Conservation (phyloP, 2,329 filamentous ascomycete species). For the Fusarium subglutinans region DNA sequence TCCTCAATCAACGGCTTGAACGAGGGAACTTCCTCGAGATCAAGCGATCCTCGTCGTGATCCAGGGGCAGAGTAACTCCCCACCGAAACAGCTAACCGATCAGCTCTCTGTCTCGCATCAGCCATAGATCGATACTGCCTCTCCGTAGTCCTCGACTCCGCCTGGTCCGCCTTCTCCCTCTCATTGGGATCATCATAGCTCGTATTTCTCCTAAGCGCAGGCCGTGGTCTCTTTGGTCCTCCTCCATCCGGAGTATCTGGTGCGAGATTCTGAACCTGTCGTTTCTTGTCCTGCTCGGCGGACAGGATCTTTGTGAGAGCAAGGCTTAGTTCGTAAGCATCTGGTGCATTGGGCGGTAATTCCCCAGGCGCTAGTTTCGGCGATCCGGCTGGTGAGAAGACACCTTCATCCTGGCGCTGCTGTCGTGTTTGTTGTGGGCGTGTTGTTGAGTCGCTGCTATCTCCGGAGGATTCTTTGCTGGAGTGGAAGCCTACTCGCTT, state of each 20-base stretch:
- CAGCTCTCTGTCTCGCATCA: constrained; percentile 52
- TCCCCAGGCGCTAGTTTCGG: constrained; percentile 38
- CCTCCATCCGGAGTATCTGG: constrained; percentile 29
- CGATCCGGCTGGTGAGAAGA: constrained; percentile 42
- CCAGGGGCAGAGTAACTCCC: constrained; percentile 51
- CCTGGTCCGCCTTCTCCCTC: constrained; percentile 51
- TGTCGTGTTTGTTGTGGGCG: constrained; percentile 2
- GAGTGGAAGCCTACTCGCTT: constrained; percentile 53
- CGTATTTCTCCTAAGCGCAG: constrained; percentile 54
- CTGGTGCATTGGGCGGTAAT: constrained; percentile 48
- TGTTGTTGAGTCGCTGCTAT: constrained; percentile 1
- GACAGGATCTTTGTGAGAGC: constrained; percentile 53
- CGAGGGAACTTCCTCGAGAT: constrained; percentile 40
- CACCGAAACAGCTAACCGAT: constrained; percentile 52
- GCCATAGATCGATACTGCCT: constrained; percentile 53
- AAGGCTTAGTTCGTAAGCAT: constrained; percentile 50
- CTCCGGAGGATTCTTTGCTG: constrained; percentile 41
- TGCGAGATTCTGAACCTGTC: constrained; percentile 7
- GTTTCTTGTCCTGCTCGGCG: constrained; percentile 42
- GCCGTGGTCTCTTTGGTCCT: constrained; percentile 45
- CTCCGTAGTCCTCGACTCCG: constrained; percentile 50
- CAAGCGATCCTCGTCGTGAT: constrained; percentile 49
- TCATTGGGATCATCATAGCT: constrained; percentile 55
- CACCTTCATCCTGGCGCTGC: constrained; percentile 28
- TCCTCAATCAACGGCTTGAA: constrained; percentile 48